Conservation (phyloP, 2,329 filamentous ascomycete species). For the Trichoderma lentiforme region DNA sequence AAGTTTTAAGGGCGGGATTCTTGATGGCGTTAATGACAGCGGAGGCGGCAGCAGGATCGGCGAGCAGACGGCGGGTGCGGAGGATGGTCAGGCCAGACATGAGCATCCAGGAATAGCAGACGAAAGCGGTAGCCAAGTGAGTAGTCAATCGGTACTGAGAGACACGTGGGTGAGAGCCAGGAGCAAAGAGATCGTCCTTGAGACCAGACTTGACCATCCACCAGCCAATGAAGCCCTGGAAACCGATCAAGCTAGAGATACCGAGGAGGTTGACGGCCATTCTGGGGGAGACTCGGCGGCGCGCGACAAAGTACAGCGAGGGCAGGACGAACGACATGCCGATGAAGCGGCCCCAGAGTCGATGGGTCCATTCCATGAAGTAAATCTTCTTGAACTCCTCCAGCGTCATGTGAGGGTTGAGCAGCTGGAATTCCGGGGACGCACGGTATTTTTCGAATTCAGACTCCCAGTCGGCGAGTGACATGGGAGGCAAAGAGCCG, state of each 20-base stretch:
- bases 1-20: constrained; percentile 64
- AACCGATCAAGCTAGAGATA: constrained; percentile 85
- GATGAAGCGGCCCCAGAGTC: constrained; percentile 89
- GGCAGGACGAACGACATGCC: constrained; percentile 87
- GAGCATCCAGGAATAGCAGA: constrained; percentile 93
- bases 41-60: constrained; percentile 60
- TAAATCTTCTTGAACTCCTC: constrained; percentile 98
- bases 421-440: constrained; percentile 85
- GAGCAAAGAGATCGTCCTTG: constrained; percentile 91
- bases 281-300: constrained; percentile 69
- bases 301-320: constrained; percentile 81
- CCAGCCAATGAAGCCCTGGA: constrained; percentile 95
- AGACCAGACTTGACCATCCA: constrained; percentile 99
- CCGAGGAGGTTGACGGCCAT: constrained; percentile 77
- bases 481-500: constrained; percentile 80
- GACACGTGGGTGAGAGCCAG: constrained; percentile 85
- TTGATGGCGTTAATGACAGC: constrained; percentile 60
- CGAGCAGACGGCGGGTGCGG: constrained; percentile 69
- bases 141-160: constrained; percentile 90
- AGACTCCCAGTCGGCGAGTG: constrained; percentile 77
- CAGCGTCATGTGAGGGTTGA: constrained; percentile 91
- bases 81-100: constrained; percentile 82
- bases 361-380: constrained; percentile 98
- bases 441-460: constrained; percentile 91
- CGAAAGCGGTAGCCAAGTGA: constrained; percentile 85